Base-by-base conservation (phyloP, 495 filamentous ascomycete genomes). In the Xylaria telfairii region DNA sequence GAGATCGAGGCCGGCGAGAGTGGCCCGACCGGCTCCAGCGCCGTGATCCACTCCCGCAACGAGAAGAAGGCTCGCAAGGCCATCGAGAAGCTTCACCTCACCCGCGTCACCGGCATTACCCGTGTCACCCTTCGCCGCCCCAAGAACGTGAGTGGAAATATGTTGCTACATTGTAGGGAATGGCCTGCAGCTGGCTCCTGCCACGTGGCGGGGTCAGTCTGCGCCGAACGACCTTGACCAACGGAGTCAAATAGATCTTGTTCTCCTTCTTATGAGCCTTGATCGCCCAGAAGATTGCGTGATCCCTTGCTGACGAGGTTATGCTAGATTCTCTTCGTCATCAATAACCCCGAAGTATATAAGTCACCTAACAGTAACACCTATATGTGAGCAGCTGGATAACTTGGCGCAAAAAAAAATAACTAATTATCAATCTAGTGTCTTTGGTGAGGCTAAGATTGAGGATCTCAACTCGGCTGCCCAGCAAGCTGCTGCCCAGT, bases 31-130 rank as follows among this genome's bases (percentile, higher is more conserved):
- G 95, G 95, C 78, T 93, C 93, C 73, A 87, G 90, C 54, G 92
- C 97, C 80, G 89, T 93, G 68, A 91, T 98, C 76, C 95, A 98
- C 88, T 97, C 93, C 76, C 93, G 96, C 82, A 97, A 97, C 86
- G 96, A 99, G 91, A 99, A 99, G 92, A 99, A 98, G 89, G 96
- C 96, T 67, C 90, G 96, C 81, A 98, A 98, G 87, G 93, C 93
- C 78, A 97, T 99, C 82, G 92, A 92, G 77, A 99, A 99, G 90
- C 88, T 98, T 78, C 95, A 97, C 77, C 86, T 99, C 80, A 96
- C 94, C 87, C 94, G 95, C 76, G 92, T 99, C 73, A 91, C 92
- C 72, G 96, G 96, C 79, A 99, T 99, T 81, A 99, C 96, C 75
- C 90, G 96, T 81, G 96, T 99, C 75, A 99, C 96, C 60, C 89